Base-by-base conservation (phyloP, 192 early-diverging fungal species). In the Backusella westeae region DNA sequence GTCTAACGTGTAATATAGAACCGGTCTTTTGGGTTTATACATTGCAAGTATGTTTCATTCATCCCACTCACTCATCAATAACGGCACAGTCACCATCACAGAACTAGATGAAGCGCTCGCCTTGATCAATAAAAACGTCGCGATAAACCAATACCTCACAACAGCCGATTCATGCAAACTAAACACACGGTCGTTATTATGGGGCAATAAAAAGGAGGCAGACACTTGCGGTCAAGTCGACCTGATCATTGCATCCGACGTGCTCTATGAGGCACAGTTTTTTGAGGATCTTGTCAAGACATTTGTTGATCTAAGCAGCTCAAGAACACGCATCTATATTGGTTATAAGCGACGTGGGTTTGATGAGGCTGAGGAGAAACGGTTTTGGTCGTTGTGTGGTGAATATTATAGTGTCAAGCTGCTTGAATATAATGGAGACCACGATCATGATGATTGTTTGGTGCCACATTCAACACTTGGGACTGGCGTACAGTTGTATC, bases 201-300 rank as follows among this genome's bases (percentile, higher is more conserved):
- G 85, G 67, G 69, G 75, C 1, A 14, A 72, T 29, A 1, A 23
- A 7, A 34, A 76, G 0, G 14, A 75, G 17, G 66, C 67, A 0
- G 39, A 36, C 0, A 46, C 23, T 0, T 73, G 53, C 9, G 77
- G 63, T 36, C 69, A 41, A 4, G 67, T 82, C 3, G 87, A 88
- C 36, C 29, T 83, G 12, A 71, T 88, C 3, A 70, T 88, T n/a
- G 87, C 87, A 1, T 88, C 87, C 0, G 87, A 88, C 74, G 83
- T 88, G 14, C 74, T 88, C 5, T 88, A 88, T 41, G 83, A 88
- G n/a, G 29, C 74, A 0, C 52, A 76, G 4, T 74, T 72, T 19
- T 80, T 85, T 53, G 73, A 73, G 3, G 42, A 74, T 2, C 63
- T 88, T 4, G 73, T 85, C 36, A 73, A 82, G 38, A 79, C 85